phyloP scores from a whole-genome alignment of 345 rosid species.

The Gossypioides kirkii region DNA sequence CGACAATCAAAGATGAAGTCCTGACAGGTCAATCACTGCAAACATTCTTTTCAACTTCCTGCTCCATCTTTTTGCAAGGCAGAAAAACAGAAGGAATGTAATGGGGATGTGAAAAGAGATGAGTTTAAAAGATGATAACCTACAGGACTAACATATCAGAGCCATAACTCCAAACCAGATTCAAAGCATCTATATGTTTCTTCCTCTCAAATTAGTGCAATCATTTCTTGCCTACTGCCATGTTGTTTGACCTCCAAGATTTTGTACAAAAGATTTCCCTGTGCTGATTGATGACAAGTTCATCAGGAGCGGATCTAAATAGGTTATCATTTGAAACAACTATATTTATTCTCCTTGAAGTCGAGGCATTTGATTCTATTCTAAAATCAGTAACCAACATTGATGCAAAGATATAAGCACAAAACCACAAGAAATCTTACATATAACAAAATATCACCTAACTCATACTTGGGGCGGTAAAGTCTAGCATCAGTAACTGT shows the following conservation, averaged over 20 bases:
- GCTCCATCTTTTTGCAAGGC: not conserved
- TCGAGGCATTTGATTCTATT: not conserved
- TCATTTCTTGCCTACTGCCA: not conserved
- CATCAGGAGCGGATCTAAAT: not conserved
- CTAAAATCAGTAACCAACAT: not conserved
- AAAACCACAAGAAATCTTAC: not conserved
- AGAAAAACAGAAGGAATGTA: not conserved
- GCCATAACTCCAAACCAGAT: not conserved
- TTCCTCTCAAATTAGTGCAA: not conserved
- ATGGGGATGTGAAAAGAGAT: not conserved
- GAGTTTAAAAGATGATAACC: not conserved
- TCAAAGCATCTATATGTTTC: not conserved
- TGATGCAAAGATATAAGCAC: not conserved
- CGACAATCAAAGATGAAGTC: not conserved
- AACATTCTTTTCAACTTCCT: not conserved
- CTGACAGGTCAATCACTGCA: not conserved
- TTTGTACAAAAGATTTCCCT: not conserved
- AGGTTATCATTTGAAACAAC: not conserved
- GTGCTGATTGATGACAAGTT: not conserved
- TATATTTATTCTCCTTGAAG: not conserved
- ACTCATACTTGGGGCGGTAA: not conserved
- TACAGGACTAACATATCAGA: not conserved
- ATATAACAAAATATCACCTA: not conserved
- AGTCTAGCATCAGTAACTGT: not conserved
- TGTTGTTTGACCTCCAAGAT: not conserved